Evolutionary conservation across 306 rosid genomes (phyloP).

Genomic region (Mimosa pudica): DNA sequence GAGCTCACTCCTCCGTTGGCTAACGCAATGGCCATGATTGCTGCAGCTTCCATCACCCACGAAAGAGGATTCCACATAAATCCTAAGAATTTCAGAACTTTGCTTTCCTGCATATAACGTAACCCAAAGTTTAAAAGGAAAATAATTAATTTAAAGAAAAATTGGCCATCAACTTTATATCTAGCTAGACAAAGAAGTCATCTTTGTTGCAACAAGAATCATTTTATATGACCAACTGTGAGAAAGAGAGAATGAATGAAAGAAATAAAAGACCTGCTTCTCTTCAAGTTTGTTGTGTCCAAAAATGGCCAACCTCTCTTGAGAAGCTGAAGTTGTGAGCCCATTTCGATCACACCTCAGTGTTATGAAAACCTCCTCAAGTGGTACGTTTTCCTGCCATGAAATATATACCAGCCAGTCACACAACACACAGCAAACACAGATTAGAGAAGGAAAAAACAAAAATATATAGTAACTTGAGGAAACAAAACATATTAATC

Average conservation of each 20-base stretch:
- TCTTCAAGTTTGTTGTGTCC: conserved; percentile 83
- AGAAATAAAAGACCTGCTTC: conserved; percentile 53
- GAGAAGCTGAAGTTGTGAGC: conserved; percentile 64
- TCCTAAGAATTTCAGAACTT: conserved; percentile 75
- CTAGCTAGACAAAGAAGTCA: neutral
- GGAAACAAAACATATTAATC: neutral
- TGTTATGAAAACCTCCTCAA: conserved; percentile 73
- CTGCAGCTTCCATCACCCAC: conserved; percentile 98
- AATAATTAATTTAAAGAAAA: neutral
- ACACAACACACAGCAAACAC: neutral
- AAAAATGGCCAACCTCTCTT: conserved; percentile 69
- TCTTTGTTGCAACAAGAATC: neutral
- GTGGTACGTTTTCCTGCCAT: conserved; percentile 71
- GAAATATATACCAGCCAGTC: neutral
- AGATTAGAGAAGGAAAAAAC: neutral
- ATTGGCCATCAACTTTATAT: conserved; percentile 4
- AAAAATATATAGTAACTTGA: neutral
- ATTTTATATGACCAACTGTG: neutral
- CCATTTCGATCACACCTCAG: conserved; percentile 70
- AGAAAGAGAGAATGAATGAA: neutral
- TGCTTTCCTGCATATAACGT: conserved; percentile 59
- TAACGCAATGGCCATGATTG: conserved; percentile 87
- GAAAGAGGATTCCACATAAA: conserved; percentile 96
- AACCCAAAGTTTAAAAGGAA: neutral
- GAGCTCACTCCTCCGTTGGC: conserved; percentile 84